These are phyloP conservation scores for Phaeosphaeriaceae sp. DNA, from an alignment of 2,329 filamentous ascomycete genomes.

Conservation along the genomic window DNA sequence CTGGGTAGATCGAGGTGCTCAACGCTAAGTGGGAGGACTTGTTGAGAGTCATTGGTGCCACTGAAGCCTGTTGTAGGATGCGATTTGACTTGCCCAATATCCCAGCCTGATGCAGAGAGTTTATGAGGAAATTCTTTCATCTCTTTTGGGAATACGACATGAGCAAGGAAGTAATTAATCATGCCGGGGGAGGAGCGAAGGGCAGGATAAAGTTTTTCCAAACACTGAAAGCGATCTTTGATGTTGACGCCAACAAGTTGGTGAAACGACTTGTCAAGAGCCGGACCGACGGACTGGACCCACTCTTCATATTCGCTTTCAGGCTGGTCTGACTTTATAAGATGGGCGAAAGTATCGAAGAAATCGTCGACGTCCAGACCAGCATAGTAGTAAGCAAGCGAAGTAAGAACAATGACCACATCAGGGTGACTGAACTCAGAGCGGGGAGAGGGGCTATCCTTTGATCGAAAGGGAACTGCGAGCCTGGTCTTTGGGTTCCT, in stretches of 20 bases:
- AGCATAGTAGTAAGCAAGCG: conserved; percentile 71
- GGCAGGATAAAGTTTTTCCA: conserved; percentile 58
- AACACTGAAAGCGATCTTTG: conserved; percentile 60
- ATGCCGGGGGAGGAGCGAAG: conserved; percentile 60
- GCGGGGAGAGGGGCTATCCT: conserved; percentile 67
- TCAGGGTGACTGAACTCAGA: conserved; percentile 75
- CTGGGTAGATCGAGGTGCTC: conserved; percentile 61
- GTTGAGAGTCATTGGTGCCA: conserved; percentile 70
- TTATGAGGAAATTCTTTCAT: conserved; percentile 70
- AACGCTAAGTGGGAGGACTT: conserved; percentile 65
- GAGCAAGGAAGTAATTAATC: conserved; percentile 69
- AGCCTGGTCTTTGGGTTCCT: conserved; percentile 60
- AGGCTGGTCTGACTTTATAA: conserved; percentile 62
- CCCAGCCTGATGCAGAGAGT: conserved; percentile 72
- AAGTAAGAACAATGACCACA: conserved; percentile 70
- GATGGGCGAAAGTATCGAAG: conserved; percentile 53
- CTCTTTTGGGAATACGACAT: conserved; percentile 67
- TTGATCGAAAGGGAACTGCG: conserved; percentile 69
- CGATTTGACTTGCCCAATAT: conserved; percentile 59
- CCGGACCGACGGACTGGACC: conserved; percentile 43
- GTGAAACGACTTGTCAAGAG: conserved; percentile 48
- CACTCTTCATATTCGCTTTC: conserved; percentile 61
- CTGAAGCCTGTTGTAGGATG: conserved; percentile 70
- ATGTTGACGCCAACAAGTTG: conserved; percentile 36
- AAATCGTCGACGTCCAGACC: conserved; percentile 63